These are phyloP conservation scores for Sphaerulina musiva DNA, from an alignment of 2,329 filamentous ascomycete species.

Conservation along the genomic window DNA sequence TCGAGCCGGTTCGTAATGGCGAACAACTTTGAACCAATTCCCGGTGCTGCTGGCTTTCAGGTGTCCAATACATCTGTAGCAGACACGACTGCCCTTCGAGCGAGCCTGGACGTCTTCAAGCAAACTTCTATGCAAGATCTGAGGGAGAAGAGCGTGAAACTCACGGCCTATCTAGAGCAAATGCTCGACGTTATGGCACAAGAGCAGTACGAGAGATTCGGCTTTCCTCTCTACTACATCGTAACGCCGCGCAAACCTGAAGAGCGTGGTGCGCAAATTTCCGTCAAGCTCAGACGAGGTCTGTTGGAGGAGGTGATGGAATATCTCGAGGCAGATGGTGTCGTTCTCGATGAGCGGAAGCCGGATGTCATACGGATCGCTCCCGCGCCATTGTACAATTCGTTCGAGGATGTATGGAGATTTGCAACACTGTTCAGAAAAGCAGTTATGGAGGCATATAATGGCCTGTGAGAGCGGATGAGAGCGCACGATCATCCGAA, in stretches of 20 bases:
- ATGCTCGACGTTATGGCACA: slow-evolving; percentile 43
- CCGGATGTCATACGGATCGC: slow-evolving; percentile 80
- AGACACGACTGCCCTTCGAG: slow-evolving; percentile 68
- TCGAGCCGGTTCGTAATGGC: slow-evolving; percentile 73
- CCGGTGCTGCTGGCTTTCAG: slow-evolving; percentile 75
- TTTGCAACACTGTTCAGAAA: slow-evolving; percentile 52
- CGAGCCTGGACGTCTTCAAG: slow-evolving; percentile 66
- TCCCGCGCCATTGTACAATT: slow-evolving; percentile 78
- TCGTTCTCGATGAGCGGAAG: slow-evolving; percentile 76
- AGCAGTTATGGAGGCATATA: slow-evolving; percentile 41
- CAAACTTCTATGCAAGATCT: slow-evolving; percentile 63
- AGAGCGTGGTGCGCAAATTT: slow-evolving; percentile 72
- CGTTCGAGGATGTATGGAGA: slow-evolving; percentile 63
- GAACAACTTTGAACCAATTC: slow-evolving; percentile 68
- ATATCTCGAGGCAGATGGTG: slow-evolving; percentile 59
- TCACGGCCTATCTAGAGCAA: slow-evolving; percentile 72
- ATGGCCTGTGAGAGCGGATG: neutral
- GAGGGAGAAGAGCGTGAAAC: slow-evolving; percentile 60
- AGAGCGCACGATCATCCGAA: no score
- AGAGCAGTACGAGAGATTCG: slow-evolving; percentile 13
- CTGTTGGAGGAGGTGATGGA: slow-evolving; percentile 62
- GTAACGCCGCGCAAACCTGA: slow-evolving; percentile 64
- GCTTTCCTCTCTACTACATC: slow-evolving; percentile 38
- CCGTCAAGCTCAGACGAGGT: slow-evolving; percentile 61
- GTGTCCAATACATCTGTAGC: slow-evolving; percentile 77